These are phyloP conservation scores for Sporodiniella umbellata DNA, from an alignment of 371 early-diverging fungal genomes.

Conservation along the genomic window DNA sequence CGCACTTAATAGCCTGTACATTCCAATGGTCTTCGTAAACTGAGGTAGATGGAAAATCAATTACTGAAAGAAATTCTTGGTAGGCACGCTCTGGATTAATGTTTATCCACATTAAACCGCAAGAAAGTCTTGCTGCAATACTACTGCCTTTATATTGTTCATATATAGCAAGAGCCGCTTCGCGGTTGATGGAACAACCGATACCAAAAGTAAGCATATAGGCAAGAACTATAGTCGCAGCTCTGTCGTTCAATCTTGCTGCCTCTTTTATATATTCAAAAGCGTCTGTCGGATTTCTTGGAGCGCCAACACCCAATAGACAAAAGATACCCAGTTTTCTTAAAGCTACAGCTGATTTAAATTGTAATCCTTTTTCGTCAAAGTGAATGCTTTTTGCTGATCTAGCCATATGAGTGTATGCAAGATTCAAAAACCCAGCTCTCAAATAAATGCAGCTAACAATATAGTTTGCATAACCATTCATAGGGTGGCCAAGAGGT, in stretches of 20 bases:
- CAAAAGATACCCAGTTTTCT: constrained; percentile 13
- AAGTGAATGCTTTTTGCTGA: constrained; percentile 1
- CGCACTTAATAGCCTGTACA: constrained; percentile 6
- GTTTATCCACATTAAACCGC: constrained; percentile 10
- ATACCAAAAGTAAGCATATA: constrained; percentile 12
- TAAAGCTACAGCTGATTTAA: constrained; percentile 3
- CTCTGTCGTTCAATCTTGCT: constrained; percentile 7
- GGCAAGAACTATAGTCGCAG: constrained; percentile 14
- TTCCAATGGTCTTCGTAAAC: constrained; percentile 13
- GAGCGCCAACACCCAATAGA: constrained; percentile 11
- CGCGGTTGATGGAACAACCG: constrained; percentile 3
- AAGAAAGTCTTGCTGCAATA: constrained; percentile 15
- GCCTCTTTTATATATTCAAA: constrained; percentile 16
- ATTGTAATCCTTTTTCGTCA: neutral
- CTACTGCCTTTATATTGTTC: neutral
- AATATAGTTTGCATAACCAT: constrained; percentile 9
- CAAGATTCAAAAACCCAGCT: constrained; percentile 1
- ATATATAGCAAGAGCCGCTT: constrained; percentile 8
- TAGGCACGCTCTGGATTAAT: constrained; percentile 13
- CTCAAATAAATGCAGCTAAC: constrained; percentile 12
- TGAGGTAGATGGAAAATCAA: neutral
- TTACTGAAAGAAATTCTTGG: constrained; percentile 4
- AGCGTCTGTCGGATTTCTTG: constrained; percentile 1
- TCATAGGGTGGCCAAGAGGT: constrained; percentile 7
- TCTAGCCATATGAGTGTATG: constrained; percentile 3